Percentiles rank a stretch among this genome's conserved stretches.
Conservation (phyloP, 352 stramenopile genomes). For the Globisporangium nunn region DNA sequence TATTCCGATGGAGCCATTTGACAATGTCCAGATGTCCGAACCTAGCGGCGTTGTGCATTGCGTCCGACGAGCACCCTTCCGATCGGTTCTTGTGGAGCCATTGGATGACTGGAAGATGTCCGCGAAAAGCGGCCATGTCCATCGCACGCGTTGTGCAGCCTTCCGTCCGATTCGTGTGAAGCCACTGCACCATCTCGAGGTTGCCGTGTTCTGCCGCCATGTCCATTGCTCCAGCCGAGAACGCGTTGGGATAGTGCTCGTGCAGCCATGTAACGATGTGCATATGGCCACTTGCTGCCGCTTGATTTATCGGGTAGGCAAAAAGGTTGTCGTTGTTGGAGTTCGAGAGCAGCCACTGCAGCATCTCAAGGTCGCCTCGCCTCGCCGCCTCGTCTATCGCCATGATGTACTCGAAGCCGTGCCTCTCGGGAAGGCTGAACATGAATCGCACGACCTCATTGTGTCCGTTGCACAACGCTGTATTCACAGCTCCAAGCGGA, state of each 20-base stretch:
- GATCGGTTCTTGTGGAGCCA: background rate
- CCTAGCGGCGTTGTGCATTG: background rate
- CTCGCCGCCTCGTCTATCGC: constrained; percentile 18
- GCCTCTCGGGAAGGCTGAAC: background rate
- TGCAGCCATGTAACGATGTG: background rate
- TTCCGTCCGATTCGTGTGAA: background rate
- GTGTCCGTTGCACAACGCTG: background rate
- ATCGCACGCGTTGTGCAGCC: background rate
- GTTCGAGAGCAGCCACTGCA: constrained; percentile 26
- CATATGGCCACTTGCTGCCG: background rate
- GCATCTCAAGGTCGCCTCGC: constrained; percentile 16
- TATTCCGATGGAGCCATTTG: background rate
- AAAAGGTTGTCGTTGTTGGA: background rate
- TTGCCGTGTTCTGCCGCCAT: background rate
- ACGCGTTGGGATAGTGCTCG: background rate
- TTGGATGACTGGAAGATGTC: background rate
- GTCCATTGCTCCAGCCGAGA: constrained; percentile 7
- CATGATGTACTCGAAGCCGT: background rate
- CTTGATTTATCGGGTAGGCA: background rate
- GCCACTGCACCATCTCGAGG: background rate
- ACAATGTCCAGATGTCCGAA: background rate
- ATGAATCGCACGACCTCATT: background rate
- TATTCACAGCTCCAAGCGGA: background rate
- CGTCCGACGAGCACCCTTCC: background rate
- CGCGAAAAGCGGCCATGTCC: background rate